Conservation (phyloP, 1,284 basidiomycete species). For the Sporisorium exsertum region DNA sequence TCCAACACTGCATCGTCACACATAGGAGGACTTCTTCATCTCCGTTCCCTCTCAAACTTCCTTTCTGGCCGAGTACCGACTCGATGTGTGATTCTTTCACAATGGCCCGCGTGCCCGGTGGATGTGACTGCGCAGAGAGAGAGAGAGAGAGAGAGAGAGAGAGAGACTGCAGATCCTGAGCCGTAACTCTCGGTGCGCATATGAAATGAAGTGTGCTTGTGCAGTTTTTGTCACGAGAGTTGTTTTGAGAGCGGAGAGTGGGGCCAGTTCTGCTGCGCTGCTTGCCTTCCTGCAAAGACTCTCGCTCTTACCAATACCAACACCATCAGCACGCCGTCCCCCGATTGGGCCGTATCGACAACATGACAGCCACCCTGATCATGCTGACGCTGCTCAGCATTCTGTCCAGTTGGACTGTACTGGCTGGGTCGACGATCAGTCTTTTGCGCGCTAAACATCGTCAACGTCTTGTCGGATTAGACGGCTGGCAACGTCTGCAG, state of each 20-base stretch:
- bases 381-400: conserved; percentile 8
- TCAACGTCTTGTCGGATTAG: not conserved
- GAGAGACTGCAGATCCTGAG: not conserved
- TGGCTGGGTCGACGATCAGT: not conserved
- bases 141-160: too few species aligned
- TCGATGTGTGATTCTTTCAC: too few species aligned
- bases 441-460: not conserved
- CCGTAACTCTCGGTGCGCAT: conserved; percentile 10
- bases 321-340: not conserved
- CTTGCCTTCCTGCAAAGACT: not conserved
- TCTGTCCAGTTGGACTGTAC: conserved; percentile 1
- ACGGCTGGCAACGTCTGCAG: conserved; percentile 1
- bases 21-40: not conserved
- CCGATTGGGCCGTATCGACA: not conserved
- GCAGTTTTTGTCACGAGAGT: too few species aligned
- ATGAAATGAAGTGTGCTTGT: conserved; percentile 21
- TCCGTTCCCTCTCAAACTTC: too few species aligned
- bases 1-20: conserved; percentile 13
- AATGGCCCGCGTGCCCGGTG: too few species aligned
- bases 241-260: not conserved
- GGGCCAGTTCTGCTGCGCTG: not conserved
- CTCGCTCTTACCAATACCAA: not conserved
- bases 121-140: conserved; percentile 8
- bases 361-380: conserved; percentile 5
- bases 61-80: too few species aligned